A percentile compares a stretch with the other conserved stretches of the same genome.
Evolutionary conservation across 257 asterid genomes (phyloP).

Genomic region (Penstemon eatonii): DNA sequence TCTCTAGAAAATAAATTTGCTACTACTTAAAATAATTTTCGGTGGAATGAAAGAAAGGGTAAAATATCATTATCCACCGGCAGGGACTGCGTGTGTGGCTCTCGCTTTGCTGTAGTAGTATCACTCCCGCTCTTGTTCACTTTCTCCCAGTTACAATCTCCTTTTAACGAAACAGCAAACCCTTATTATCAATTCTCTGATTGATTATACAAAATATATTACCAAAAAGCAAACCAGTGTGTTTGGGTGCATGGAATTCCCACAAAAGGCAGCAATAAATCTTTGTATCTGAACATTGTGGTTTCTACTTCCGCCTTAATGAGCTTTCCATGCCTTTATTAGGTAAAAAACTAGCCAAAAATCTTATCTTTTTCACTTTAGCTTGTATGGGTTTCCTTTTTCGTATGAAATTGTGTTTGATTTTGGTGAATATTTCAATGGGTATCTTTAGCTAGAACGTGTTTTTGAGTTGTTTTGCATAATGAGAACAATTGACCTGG

Average conservation of each 20-base stretch:
- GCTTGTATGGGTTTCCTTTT: not conserved
- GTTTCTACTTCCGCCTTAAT: conserved; percentile 57
- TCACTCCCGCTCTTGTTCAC: not conserved
- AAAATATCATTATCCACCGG: not conserved
- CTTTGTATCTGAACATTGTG: conserved; percentile 30
- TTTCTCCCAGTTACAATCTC: not conserved
- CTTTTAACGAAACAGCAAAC: not conserved
- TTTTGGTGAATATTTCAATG: not conserved
- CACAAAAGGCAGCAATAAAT: conserved; percentile 21
- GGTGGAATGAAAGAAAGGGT: not conserved
- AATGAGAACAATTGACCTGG: not conserved
- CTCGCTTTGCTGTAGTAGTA: not conserved
- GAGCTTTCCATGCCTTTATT: conserved; percentile 95
- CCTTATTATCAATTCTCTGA: not conserved
- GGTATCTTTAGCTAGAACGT: not conserved
- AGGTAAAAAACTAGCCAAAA: conserved; percentile 39
- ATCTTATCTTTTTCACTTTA: not conserved
- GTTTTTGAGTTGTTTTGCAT: not conserved
- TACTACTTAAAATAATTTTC: too few relatives aligned
- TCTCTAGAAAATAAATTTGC: too few relatives aligned
- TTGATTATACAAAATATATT: not conserved
- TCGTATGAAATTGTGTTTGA: not conserved
- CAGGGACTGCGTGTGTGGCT: not conserved
- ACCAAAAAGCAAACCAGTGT: conserved; percentile 6
- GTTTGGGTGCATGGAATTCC: conserved; percentile 35